Evolutionary conservation across 306 rosid species (phyloP), one percentile per base, ranked within the genome.

Genomic region (Elaeagnus macrophylla): DNA sequence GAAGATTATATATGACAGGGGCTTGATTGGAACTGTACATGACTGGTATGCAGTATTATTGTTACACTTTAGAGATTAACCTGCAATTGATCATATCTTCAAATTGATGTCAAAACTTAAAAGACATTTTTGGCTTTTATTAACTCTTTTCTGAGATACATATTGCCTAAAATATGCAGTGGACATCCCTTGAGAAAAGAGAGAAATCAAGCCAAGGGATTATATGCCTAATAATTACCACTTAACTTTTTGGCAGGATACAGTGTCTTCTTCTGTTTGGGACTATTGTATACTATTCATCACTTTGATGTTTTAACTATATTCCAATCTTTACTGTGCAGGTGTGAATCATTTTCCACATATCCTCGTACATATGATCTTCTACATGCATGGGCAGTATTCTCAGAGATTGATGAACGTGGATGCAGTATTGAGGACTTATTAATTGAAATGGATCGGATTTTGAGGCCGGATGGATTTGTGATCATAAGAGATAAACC

Each of bases 291-390:
- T 25, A 25, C 32, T 25, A 2, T 25, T 64, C 42, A 53, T 15
- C 39, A 20, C 40, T 49, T 52, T 47, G 37, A 39, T 42, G 37
- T 53, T 32, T 20, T 53, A 19, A 59, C 51, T 35, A 0, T 19
- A 14, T n/a, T 48, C 60, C 39, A 32, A 12, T 17, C 36, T 68
- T 10, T n/a, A 19, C 19, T 59, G 59, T 15, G 11, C 56, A 77
- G 87, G 87, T 81, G 86, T 71, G 87, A 81, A 74, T 74, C 87
- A 57, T 81, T 81, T 71, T 81, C 87, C 7, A 77, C 83, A 3
- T 81, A 81, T 47, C 87, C 87, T 35, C 87, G 87, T 48, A 77
- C 87, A 35, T 81, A 74, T 19, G 83, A 81, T 68, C 78, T 81
- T 67, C 72, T 81, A 65, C 87, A 81, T 59, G 87, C 87, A 37